Conservation (phyloP, 139 green algal genomes). For the Volvox africanus region DNA sequence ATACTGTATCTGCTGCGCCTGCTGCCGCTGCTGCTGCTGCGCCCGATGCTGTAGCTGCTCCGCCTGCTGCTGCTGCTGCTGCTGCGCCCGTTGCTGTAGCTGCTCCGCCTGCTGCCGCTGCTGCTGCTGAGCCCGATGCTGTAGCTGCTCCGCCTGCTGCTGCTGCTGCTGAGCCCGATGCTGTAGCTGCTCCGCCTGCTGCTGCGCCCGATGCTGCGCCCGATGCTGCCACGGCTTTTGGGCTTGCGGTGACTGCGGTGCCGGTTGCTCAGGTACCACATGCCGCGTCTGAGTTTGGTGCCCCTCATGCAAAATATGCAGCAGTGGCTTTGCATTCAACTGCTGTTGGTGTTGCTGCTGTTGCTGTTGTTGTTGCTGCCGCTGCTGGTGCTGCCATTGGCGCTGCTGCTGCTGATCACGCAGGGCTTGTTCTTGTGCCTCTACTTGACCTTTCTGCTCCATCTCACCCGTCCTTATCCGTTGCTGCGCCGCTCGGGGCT, state of each 20-base stretch:
- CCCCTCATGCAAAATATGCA: no score
- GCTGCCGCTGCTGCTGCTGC: not conserved
- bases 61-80: constrained; percentile 7
- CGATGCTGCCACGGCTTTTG: not conserved
- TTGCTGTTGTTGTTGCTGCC: not conserved
- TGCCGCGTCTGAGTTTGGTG: not conserved
- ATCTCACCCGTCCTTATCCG: no score
- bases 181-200: not conserved
- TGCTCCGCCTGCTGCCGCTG: not conserved
- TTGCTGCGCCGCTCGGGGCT: not conserved
- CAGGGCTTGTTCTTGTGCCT: no score
- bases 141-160: not conserved
- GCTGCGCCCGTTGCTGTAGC: not conserved
- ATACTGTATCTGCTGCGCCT: not conserved
- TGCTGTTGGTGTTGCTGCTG: not conserved
- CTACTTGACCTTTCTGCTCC: no score
- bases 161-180: no score
- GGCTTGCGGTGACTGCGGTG: not conserved
- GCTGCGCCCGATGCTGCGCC: not conserved
- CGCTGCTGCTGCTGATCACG: no score
- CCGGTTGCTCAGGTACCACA: not conserved
- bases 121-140: not conserved
- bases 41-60: not conserved
- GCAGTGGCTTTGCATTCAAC: no score
- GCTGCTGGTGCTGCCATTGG: not conserved